Conservation (phyloP, 495 filamentous ascomycete species). For the Clavariopsis aquatica region DNA sequence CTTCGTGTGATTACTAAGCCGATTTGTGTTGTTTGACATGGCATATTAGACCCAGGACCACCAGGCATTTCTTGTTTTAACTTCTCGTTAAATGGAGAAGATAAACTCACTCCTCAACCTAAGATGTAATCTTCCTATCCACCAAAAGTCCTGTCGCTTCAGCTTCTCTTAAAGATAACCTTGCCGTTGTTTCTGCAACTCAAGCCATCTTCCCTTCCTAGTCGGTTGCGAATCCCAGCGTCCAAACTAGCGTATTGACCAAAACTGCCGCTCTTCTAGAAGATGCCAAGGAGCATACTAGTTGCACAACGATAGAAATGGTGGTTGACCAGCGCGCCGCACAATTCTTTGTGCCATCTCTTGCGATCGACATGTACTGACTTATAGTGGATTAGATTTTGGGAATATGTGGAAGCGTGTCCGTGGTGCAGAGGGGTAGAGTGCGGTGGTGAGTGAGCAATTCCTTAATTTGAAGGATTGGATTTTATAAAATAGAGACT, state of each 20-base stretch:
- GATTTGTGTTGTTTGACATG: background rate
- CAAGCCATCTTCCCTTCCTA: conserved; percentile 69
- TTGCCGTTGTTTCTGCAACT: conserved; percentile 63
- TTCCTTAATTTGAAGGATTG: no score
- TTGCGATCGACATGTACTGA: conserved; percentile 58
- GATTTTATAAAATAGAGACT: no score
- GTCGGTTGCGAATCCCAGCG: conserved; percentile 59
- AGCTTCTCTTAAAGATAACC: conserved; percentile 62
- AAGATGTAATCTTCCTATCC: conserved; percentile 65
- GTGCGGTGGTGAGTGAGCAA: conserved; percentile 73
- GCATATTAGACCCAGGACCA: background rate
- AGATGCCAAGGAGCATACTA: conserved; percentile 58
- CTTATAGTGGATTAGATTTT: conserved; percentile 70
- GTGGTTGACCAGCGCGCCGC: conserved; percentile 50
- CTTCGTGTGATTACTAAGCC: background rate
- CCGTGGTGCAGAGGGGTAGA: conserved; percentile 54
- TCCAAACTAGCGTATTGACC: conserved; percentile 69
- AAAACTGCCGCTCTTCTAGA: conserved; percentile 69
- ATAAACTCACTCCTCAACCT: conserved; percentile 58
- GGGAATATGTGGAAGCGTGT: conserved; percentile 61
- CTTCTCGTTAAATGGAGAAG: conserved; percentile 73
- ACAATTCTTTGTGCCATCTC: conserved; percentile 57
- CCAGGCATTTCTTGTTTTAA: conserved; percentile 50
- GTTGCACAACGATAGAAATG: conserved; percentile 68
- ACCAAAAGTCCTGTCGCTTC: conserved; percentile 61